Percentiles rank a stretch among this genome's conserved stretches.
phyloP scores from a whole-genome alignment of 441 rosid species.

The Viola pubescens region DNA sequence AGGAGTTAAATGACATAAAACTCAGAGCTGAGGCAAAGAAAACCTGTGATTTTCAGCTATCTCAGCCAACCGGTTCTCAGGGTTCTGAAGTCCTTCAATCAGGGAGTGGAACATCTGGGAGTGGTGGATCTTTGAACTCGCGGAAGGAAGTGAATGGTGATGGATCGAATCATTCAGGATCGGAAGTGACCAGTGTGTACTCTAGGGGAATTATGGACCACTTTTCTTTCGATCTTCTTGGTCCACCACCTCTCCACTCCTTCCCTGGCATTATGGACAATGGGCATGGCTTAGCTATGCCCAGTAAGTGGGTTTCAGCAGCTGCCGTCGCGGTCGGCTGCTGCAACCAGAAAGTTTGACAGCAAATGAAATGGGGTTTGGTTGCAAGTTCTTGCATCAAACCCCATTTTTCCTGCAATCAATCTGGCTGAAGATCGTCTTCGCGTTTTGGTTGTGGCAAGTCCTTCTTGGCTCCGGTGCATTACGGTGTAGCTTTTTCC shows the following conservation, averaged over 20 bases:
- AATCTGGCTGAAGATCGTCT: constrained; percentile 23
- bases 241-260: constrained; percentile 29
- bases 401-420: constrained; percentile 31
- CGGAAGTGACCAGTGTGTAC: constrained; percentile 73
- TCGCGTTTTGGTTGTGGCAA: constrained; percentile 69
- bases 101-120: constrained; percentile 2
- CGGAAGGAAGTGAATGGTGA: constrained; percentile 34
- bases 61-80: constrained; percentile 54
- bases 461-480: constrained; percentile 84
- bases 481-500: constrained; percentile 23
- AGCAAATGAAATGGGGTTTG: constrained; percentile 20
- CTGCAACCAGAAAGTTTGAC: constrained; percentile 47
- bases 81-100: constrained; percentile 74
- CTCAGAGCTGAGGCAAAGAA: constrained; percentile 28
- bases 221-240: constrained; percentile 22
- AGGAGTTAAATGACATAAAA: constrained; percentile 21
- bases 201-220: constrained; percentile 24
- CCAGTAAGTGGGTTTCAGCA: constrained; percentile 57
- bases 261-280: constrained; percentile 39
- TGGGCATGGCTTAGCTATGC: constrained; percentile 35
- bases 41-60: constrained; percentile 12
- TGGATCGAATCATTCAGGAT: constrained; percentile 41
- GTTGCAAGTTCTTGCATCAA: constrained; percentile 17
- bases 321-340: constrained; percentile 32
- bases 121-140: constrained; percentile 45